Conservation (phyloP, 106 monocot genomes). For the Dendrobium officinale region DNA sequence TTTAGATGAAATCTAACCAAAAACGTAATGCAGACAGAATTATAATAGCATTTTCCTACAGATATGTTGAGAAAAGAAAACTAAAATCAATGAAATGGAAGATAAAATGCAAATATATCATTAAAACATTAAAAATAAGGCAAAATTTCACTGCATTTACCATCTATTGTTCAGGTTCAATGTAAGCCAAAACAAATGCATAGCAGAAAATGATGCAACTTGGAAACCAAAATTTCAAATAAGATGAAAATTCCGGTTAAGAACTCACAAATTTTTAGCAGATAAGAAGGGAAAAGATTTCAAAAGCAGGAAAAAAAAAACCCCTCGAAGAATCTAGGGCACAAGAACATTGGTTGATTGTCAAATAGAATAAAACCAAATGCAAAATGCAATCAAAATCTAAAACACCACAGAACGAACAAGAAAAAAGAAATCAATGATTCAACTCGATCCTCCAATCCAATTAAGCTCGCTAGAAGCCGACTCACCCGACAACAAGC, state of each 20-base stretch:
- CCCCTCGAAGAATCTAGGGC: background rate
- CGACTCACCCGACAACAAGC: conserved; percentile 12
- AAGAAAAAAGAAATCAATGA: background rate
- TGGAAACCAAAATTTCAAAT: background rate
- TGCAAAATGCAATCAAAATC: background rate
- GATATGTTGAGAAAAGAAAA: background rate
- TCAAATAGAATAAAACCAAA: background rate
- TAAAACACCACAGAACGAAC: no score
- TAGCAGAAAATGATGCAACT: background rate
- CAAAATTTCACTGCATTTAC: background rate
- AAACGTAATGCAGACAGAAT: background rate
- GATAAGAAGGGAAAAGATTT: background rate
- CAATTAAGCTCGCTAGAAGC: background rate
- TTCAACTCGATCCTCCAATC: background rate
- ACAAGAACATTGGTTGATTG: background rate
- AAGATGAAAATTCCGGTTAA: background rate
- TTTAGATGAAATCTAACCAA: background rate
- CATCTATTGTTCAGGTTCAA: background rate
- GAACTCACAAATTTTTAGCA: background rate
- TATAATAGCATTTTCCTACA: background rate
- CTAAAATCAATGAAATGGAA: background rate
- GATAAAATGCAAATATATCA: background rate
- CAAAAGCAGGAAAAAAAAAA: background rate
- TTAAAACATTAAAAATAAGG: background rate
- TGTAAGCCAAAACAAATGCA: background rate